Evolutionary conservation across 257 asterid genomes (phyloP), one percentile per base, ranked within the genome.

Genomic region (Nicotiana tomentosiformis): DNA sequence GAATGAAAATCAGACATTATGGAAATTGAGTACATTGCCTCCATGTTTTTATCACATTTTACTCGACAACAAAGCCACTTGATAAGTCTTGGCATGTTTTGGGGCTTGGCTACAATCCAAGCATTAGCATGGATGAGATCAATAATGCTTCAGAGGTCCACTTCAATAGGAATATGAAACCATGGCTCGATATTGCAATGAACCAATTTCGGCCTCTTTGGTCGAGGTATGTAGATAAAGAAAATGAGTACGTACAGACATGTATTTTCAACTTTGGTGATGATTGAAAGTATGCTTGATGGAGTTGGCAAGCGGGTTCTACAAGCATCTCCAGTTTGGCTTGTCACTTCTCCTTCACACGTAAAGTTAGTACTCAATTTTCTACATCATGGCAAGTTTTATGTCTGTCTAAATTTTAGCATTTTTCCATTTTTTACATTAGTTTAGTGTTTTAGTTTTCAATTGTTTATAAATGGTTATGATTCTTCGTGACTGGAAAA

Each of bases 81-180:
- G 86, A 86, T 64, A 84, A 83, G 83, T 84, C 88, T 57, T 86
- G 88, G 86, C 88, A 86, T 77, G 89, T 88, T 77, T 72, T 88
- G 88, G 89, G 88, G 33, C 91, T 85, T 77, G 88, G 86, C 39
- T 88, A 84, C 77, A 88, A 84, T 66, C 91, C 91, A 39, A 86
- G 87, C 83, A 83, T 88, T 66, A 84, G 82, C 86, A 83, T 81
- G 88, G 85, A 87, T 46, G 89, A 85, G 83, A 87, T 88, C 18
- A 82, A 62, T n/a, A 88, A 86, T 78, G 93, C 87, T 80, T 86
- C 88, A 66, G 91, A 85, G 23, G 89, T 87, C 60, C 91, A 85
- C 84, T 86, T 83, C 87, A 87, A 87, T 30, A 91, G 90, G 30
- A 89, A 89, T 82, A 87, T 79, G 88, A 87, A 87, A 81, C 92